A percentile compares a stretch with the other conserved stretches of the same genome.
phyloP scores from a whole-genome alignment of 2,329 filamentous ascomycete genomes.

The Microsporum audouinii region DNA sequence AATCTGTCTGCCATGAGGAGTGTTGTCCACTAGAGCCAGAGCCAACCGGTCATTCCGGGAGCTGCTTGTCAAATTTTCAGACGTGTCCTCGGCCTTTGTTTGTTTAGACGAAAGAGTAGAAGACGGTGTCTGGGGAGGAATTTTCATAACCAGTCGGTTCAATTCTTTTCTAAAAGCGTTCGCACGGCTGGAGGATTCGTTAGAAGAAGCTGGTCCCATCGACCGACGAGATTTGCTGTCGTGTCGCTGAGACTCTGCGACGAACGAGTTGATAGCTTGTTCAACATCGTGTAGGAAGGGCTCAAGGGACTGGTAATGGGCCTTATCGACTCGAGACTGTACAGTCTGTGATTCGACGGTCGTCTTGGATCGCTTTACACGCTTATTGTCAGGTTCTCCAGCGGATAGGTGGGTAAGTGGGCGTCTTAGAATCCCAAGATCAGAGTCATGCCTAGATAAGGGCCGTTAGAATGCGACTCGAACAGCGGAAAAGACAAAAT shows the following conservation, averaged over 20 bases:
- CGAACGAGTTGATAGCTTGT: constrained; percentile 27
- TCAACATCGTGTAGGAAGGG: constrained; percentile 35
- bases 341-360: constrained; percentile 21
- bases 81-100: constrained; percentile 26
- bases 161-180: constrained; percentile 52
- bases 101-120: constrained; percentile 24
- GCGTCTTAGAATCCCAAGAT: constrained; percentile 33
- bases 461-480: constrained; percentile 7
- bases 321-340: constrained; percentile 28
- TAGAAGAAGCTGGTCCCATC: constrained; percentile 14
- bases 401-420: constrained; percentile 26
- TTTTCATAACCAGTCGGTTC: constrained; percentile 51
- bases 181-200: constrained; percentile 36
- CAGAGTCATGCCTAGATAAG: constrained; percentile 33
- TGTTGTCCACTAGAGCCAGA: constrained; percentile 65
- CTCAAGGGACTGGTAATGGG: constrained; percentile 31
- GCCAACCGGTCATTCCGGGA: constrained; percentile 46
- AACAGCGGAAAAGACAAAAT: background rate
- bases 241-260: constrained; percentile 25
- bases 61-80: background rate
- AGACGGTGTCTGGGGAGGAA: constrained; percentile 37
- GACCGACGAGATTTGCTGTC: constrained; percentile 21
- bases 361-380: constrained; percentile 30
- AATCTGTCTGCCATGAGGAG: constrained; percentile 61
- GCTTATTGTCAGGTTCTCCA: constrained; percentile 33